phyloP scores from a whole-genome alignment of 1,284 basidiomycete genomes.

The Naganishia albida region DNA sequence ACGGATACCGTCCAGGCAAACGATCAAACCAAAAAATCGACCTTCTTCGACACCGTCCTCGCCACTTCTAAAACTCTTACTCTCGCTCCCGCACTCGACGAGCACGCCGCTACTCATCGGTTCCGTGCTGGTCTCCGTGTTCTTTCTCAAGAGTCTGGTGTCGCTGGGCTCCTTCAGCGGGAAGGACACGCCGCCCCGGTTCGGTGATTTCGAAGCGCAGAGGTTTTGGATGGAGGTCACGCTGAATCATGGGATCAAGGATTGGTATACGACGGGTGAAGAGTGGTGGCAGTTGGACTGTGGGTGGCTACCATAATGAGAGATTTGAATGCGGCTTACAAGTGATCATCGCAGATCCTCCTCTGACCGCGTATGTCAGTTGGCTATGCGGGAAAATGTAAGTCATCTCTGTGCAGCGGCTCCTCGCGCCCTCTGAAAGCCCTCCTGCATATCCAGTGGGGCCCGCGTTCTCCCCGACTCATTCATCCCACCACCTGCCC shows the following conservation, averaged over 20 bases:
- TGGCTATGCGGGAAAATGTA: slow-evolving; percentile 72
- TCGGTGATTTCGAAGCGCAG: slow-evolving; percentile 90
- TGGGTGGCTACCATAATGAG: slow-evolving; percentile 19
- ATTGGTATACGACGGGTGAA: slow-evolving; percentile 79
- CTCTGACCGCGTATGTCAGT: slow-evolving; percentile 83
- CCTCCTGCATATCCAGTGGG: slow-evolving; percentile 57
- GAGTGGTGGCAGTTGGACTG: slow-evolving; percentile 88
- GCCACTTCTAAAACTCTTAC: slow-evolving; percentile 1
- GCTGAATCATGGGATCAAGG: slow-evolving; percentile 52
- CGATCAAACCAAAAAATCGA: not conserved
- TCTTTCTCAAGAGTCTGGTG: slow-evolving; percentile 4
- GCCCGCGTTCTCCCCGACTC: slow-evolving; percentile 60
- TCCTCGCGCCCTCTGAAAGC: not conserved
- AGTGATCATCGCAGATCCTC: slow-evolving; percentile 62
- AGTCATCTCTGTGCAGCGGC: slow-evolving; percentile 43
- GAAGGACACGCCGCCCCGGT: slow-evolving; percentile 71
- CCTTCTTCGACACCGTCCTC: not conserved
- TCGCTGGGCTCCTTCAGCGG: slow-evolving; percentile 52
- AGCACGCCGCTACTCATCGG: not conserved
- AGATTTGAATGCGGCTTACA: not conserved
- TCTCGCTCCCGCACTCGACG: slow-evolving; percentile 5
- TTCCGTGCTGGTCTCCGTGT: not conserved
- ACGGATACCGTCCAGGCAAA: not conserved
- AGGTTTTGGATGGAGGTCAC: slow-evolving; percentile 93
- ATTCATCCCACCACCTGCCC: slow-evolving; percentile 1